Evolutionary conservation across 495 filamentous ascomycete genomes (phyloP).

Genomic region (Platismatia glauca): DNA sequence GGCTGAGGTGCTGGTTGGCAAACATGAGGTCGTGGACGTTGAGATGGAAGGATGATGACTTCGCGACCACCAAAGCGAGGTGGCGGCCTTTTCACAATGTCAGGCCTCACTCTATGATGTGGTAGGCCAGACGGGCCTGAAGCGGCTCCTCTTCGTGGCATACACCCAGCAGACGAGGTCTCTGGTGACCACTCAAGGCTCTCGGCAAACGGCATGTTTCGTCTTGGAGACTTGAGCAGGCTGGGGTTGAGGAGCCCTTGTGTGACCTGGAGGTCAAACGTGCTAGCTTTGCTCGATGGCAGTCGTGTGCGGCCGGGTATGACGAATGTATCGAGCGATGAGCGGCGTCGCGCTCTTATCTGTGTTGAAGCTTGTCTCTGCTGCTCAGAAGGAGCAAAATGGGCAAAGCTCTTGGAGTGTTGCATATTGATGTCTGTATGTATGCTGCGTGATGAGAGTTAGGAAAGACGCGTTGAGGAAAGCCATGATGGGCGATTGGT

Average conservation of each 20-base stretch:
- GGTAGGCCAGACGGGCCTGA: background rate
- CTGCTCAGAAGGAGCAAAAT: conserved; percentile 1
- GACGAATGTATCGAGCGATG: conserved; percentile 21
- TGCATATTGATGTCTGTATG: conserved; percentile 23
- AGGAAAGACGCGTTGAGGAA: conserved; percentile 2
- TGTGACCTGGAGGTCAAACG: conserved; percentile 20
- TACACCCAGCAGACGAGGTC: background rate
- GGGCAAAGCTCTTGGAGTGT: conserved; percentile 14
- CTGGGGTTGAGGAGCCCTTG: conserved; percentile 20
- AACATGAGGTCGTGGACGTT: conserved; percentile 7
- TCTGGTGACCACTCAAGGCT: background rate
- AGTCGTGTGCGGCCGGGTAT: conserved; percentile 20
- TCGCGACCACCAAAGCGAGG: conserved; percentile 14
- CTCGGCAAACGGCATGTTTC: background rate
- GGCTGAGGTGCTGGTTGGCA: background rate
- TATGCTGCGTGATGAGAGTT: conserved; percentile 16
- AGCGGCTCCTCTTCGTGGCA: background rate
- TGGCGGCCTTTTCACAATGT: background rate
- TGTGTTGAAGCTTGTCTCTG: background rate
- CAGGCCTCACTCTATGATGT: background rate
- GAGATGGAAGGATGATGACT: conserved; percentile 6
- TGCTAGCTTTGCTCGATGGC: conserved; percentile 18
- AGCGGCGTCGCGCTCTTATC: conserved; percentile 7
- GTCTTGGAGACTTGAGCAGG: background rate
- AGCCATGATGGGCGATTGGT: conserved; percentile 6